Percentiles rank a stretch among this genome's conserved stretches.
Conservation (phyloP, 495 filamentous ascomycete genomes). For the Acidiella bohemica region DNA sequence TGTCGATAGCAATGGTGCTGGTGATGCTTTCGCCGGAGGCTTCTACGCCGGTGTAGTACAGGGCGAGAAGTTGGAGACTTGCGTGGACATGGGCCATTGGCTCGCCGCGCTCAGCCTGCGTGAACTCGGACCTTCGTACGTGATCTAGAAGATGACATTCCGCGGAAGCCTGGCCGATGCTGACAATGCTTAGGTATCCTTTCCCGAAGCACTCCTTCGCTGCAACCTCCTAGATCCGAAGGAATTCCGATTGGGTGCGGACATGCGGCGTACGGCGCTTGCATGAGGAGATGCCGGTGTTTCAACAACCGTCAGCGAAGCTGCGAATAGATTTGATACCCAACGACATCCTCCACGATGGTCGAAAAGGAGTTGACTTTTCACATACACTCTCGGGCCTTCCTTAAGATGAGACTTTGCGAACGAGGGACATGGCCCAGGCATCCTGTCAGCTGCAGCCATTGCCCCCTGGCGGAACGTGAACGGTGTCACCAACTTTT, state of each 20-base stretch:
- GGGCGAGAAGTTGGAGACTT: constrained; percentile 60
- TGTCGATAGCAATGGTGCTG: constrained; percentile 90
- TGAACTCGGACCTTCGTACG: constrained; percentile 91
- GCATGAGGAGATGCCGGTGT: constrained; percentile 4
- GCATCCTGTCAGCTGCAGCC: no score
- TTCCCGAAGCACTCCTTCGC: constrained; percentile 71
- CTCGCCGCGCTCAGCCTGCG: constrained; percentile 80
- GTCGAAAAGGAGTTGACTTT: no score
- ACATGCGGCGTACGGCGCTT: not conserved
- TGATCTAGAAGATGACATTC: constrained; percentile 24
- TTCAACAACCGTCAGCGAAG: constrained; percentile 17
- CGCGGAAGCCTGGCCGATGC: not conserved
- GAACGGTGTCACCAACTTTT: no score
- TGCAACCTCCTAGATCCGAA: constrained; percentile 1
- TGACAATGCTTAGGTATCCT: constrained; percentile 52
- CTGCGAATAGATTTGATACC: constrained; percentile 9
- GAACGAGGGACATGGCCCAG: no score
- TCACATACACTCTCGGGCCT: no score
- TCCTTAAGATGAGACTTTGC: no score
- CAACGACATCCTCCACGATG: constrained; percentile 15
- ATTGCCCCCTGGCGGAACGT: no score
- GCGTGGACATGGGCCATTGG: constrained; percentile 87
- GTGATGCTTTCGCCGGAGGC: constrained; percentile 91
- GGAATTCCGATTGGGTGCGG: not conserved
- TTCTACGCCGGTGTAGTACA: constrained; percentile 79